These are phyloP conservation scores for Alternaria triticimaculans DNA, from an alignment of 2,329 filamentous ascomycete species.

Conservation along the genomic window DNA sequence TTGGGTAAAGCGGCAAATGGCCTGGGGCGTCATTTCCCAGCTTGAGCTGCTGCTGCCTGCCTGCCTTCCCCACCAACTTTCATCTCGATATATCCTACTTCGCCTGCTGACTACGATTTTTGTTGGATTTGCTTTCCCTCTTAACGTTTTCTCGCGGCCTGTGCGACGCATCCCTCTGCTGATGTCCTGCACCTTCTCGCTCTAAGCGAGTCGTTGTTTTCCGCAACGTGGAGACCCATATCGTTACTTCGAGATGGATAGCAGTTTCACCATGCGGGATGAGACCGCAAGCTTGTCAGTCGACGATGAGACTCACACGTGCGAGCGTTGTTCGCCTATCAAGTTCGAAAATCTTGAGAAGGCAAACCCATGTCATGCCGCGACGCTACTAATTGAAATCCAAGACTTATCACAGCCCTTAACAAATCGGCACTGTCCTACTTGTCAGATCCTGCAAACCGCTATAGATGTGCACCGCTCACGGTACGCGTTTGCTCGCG, in stretches of 20 bases:
- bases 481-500: rapidly evolving
- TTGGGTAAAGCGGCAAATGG: neutral
- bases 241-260: no score
- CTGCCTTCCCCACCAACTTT: neutral
- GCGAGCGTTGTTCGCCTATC: neutral
- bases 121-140: no score
- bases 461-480: neutral
- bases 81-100: neutral
- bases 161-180: neutral
- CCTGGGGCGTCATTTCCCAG: neutral
- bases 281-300: no score
- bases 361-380: no score
- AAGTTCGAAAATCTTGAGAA: neutral
- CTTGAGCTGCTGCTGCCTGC: neutral
- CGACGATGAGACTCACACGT: neutral
- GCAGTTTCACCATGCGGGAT: no score
- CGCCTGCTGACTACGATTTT: no score
- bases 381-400: no score
- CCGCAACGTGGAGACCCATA: no score
- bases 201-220: no score
- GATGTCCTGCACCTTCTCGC: neutral
- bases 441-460: neutral
- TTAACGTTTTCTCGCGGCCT: no score
- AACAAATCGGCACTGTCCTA: neutral
- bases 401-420: neutral